phyloP scores from a whole-genome alignment of 192 early-diverging fungal genomes.

The Phlyctochytrium bullatum region DNA sequence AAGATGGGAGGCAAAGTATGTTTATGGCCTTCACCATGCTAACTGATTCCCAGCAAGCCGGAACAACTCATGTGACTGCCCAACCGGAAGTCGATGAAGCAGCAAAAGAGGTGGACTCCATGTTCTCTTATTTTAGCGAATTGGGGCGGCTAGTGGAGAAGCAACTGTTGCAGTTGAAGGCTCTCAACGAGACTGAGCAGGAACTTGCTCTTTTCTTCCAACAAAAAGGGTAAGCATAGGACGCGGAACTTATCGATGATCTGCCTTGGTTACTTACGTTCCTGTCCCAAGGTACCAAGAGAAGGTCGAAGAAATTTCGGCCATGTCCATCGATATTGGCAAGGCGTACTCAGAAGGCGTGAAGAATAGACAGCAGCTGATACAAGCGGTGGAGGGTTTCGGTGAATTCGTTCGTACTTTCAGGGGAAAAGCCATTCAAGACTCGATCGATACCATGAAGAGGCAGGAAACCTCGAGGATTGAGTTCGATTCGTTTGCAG shows the following conservation, averaged over 20 bases:
- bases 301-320: constrained; percentile 33
- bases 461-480: constrained; percentile 41
- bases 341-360: constrained; percentile 31
- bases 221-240: constrained; percentile 41
- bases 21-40: background rate
- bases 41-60: constrained; percentile 1
- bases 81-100: constrained; percentile 59
- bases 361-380: constrained; percentile 30
- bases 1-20: constrained; percentile 30
- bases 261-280: too few relatives aligned
- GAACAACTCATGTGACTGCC: constrained; percentile 45
- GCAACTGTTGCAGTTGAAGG: constrained; percentile 34
- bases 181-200: constrained; percentile 47
- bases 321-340: constrained; percentile 40
- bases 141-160: constrained; percentile 39
- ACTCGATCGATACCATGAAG: constrained; percentile 48
- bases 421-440: constrained; percentile 47
- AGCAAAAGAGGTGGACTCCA: constrained; percentile 38
- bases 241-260: background rate
- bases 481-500: constrained; percentile 43
- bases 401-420: constrained; percentile 43
- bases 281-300: constrained; percentile 44
- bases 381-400: constrained; percentile 35
- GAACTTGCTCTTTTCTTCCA: constrained; percentile 51
- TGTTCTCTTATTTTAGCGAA: constrained; percentile 42